phyloP scores from a whole-genome alignment of 2,329 filamentous ascomycete genomes.

The Cercospora citrullina region DNA sequence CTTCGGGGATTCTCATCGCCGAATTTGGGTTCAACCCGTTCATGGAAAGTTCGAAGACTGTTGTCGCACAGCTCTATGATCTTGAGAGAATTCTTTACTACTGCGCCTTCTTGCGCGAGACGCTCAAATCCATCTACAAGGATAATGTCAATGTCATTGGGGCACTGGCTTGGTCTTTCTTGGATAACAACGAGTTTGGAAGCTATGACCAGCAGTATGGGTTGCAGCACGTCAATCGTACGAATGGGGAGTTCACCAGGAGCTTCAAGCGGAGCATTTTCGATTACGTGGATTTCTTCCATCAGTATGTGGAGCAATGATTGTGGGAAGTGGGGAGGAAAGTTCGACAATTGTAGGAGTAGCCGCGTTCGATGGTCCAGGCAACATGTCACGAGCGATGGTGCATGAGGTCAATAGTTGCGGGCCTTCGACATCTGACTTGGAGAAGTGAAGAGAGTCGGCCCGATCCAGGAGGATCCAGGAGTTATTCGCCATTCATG shows the following conservation, averaged over 20 bases:
- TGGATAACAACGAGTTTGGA: conserved; percentile 41
- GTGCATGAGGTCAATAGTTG: neutral
- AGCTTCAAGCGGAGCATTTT: conserved; percentile 44
- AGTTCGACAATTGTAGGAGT: neutral
- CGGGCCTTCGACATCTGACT: neutral
- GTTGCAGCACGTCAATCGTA: conserved; percentile 44
- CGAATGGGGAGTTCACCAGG: conserved; percentile 39
- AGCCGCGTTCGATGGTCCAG: neutral
- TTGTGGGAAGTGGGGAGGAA: neutral
- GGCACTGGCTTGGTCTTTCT: conserved; percentile 40
- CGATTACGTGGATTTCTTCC: conserved; percentile 41
- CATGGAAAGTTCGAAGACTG: conserved; percentile 46
- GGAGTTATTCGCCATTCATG: neutral
- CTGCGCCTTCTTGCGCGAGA: conserved; percentile 38
- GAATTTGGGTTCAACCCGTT: conserved; percentile 48
- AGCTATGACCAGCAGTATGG: conserved; percentile 41
- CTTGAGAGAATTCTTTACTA: conserved; percentile 38
- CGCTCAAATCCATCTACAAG: conserved; percentile 38
- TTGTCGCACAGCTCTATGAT: conserved; percentile 50
- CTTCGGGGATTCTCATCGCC: conserved; percentile 43
- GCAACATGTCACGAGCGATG: neutral
- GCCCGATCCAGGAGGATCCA: neutral
- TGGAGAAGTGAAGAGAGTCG: neutral
- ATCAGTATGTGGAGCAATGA: conserved; percentile 29
- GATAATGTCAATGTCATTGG: conserved; percentile 43